Evolutionary conservation across 2,329 filamentous ascomycete genomes (phyloP), one percentile per base, ranked within the genome.

Genomic region (Alternaria conjuncta): DNA sequence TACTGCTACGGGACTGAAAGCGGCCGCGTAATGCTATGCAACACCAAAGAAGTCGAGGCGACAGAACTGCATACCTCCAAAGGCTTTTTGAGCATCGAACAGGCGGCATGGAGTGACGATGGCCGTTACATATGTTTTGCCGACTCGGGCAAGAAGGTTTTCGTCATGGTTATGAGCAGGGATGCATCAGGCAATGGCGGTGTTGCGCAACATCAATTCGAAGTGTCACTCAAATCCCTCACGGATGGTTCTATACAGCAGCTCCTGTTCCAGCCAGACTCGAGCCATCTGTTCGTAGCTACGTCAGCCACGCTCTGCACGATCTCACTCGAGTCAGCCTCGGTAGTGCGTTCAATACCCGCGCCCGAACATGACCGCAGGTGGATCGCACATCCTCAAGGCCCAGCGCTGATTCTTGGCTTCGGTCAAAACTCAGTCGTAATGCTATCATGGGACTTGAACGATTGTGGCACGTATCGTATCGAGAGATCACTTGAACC

Each of bases 31-130:
- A 18, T 18, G 1, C 36, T 41, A 18, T 2, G 0, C 36, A 41
- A 11, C 36, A 41, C 9, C 8, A 10, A 0, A 3, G 0, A 0
- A 41, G 32, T 1, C 32, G 15, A 41, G 0, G 0, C 8, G 32
- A 41, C 32, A 6, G 36, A 41, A 41, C 0, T 41, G 36, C 36
- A 41, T 41, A 41, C 15, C 36, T 41, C 36, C n/a, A 41, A 2
- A 11, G 36, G 36, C 36, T 41, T 41, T 18, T 41, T 41, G 36
- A 41, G 36, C n/a, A 41, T 41, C n/a, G 36, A 41, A 2, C 36
- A 41, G 36, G n/a, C 2, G 15, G n/a, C 9, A 2, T 41, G 36
- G 36, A 41, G 36, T 18, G 0, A 41, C 4, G 36, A 41, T 41
- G 36, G 36, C 1, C 36, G 36, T 41, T 41, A 41, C n/a, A 41